A percentile compares a stretch with the other conserved stretches of the same genome.
phyloP scores from a whole-genome alignment of 139 green algal genomes.

The Volvox reticuliferus region DNA sequence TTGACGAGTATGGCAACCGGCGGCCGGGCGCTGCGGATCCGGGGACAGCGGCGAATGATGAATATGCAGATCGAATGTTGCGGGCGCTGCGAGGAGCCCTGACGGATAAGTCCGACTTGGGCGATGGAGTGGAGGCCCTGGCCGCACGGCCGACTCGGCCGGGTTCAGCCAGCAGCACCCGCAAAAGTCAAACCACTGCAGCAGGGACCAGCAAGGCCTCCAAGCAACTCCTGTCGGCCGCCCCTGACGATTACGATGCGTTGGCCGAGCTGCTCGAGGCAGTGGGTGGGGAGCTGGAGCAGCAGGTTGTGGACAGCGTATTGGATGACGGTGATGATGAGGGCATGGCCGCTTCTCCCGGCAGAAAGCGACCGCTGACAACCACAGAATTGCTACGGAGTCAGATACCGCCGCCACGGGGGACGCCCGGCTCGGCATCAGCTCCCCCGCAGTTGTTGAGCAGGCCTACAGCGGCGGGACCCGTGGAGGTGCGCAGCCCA shows the following conservation, averaged over 20 bases:
- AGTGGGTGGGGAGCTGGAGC: conserved; percentile 7
- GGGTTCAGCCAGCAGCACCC: not conserved
- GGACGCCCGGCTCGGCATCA: not conserved
- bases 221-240: not conserved
- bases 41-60: not conserved
- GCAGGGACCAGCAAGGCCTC: not conserved
- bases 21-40: not conserved
- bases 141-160: not conserved
- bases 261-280: conserved; percentile 33
- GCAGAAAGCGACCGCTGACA: not conserved
- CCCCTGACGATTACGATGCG: conserved; percentile 30
- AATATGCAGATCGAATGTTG: conserved; percentile 14
- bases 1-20: conserved; percentile 41
- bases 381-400: conserved; percentile 11
- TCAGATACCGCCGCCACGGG: not conserved
- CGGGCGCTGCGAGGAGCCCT: conserved; percentile 10
- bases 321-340: not conserved
- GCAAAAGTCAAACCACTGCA: not conserved
- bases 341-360: not conserved
- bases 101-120: not conserved
- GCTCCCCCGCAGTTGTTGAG: not conserved
- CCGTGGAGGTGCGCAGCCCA: not conserved
- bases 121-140: not conserved
- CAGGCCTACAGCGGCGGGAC: not conserved
- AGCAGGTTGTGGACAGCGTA: not conserved